Evolutionary conservation across 2,329 filamentous ascomycete species (phyloP), one percentile per base, ranked within the genome.

Genomic region (Boeremia lycopersici): DNA sequence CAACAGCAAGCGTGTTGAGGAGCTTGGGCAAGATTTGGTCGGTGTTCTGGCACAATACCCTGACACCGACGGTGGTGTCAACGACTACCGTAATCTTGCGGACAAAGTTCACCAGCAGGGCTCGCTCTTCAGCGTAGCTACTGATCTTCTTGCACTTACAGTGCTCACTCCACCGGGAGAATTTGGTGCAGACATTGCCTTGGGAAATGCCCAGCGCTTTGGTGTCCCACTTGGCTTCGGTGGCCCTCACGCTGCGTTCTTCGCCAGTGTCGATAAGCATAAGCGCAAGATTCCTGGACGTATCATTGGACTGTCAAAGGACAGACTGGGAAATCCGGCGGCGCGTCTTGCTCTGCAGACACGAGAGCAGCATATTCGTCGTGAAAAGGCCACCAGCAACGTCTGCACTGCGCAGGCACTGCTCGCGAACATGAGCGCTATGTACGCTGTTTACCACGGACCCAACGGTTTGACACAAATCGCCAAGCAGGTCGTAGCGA

Each of bases 301-400:
- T 63, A 79, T 97, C 28, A 89, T 98, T 58, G 93, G 93, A 64
- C 83, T 97, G 3, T 96, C 93, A 45, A 96, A 96, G 76, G 93
- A 98, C 72, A 85, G 93, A 49, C 81, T 92, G 5, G 93, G 93
- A 7, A 86, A 90, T 60, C 87, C 84, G 11, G 93, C 93, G 5
- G 87, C 96, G 62, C 84, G 93, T 66, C 78, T 97, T 70, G 90
- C 93, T 15, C 79, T 97, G 47, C 93, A 98, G 78, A 97, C 93
- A 9, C 84, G 93, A 66, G 93, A 98, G 78, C 93, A 98, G 79
- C 93, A 98, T 74, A 97, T 98, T 73, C 86, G 93, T 62, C 86
- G 93, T 69, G 93, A 98, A 75, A 97, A 97, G 83, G 93, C 93
- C 1, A 98, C 93, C 1, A 96, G 92, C 80, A 98, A 98, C 72